These are phyloP conservation scores for Agaricus subrufescens DNA, from an alignment of 768 basidiomycete genomes.

Conservation along the genomic window DNA sequence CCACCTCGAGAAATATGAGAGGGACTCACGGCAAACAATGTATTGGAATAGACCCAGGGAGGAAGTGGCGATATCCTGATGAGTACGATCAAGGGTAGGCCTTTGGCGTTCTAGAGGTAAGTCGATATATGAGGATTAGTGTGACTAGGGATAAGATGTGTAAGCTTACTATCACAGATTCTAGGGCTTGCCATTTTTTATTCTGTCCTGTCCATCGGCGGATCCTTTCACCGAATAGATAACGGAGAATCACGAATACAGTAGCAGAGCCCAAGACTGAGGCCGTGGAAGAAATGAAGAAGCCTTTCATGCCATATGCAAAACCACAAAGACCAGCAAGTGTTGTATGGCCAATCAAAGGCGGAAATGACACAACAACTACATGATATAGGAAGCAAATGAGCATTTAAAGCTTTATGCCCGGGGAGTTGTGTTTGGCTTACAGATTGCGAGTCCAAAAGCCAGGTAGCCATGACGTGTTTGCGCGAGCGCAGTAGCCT, in stretches of 20 bases:
- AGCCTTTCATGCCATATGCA: slow-evolving; percentile 78
- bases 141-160: neutral
- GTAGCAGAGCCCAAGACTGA: slow-evolving; percentile 62
- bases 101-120: slow-evolving; percentile 54
- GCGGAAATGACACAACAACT: slow-evolving; percentile 54
- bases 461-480: slow-evolving; percentile 60
- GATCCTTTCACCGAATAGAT: slow-evolving; percentile 51
- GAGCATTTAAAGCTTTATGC: neutral
- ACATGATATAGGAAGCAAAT: slow-evolving; percentile 6
- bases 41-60: slow-evolving; percentile 85
- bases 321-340: slow-evolving; percentile 70
- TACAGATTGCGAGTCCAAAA: slow-evolving; percentile 48
- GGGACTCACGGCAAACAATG: slow-evolving; percentile 65
- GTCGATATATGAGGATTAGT: neutral
- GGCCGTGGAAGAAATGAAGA: slow-evolving; percentile 55
- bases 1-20: neutral
- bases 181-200: slow-evolving; percentile 74
- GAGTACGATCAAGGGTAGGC: slow-evolving; percentile 76
- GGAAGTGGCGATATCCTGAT: slow-evolving; percentile 81
- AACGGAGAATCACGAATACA: slow-evolving; percentile 56
- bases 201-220: slow-evolving; percentile 57
- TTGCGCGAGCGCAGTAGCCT: slow-evolving; percentile 55
- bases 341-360: slow-evolving; percentile 65
- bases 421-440: neutral
- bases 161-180: slow-evolving; percentile 63